Percentiles rank a stretch among this genome's conserved stretches.
Evolutionary conservation across 345 rosid genomes (phyloP).

Genomic region (Theobroma cacao): DNA sequence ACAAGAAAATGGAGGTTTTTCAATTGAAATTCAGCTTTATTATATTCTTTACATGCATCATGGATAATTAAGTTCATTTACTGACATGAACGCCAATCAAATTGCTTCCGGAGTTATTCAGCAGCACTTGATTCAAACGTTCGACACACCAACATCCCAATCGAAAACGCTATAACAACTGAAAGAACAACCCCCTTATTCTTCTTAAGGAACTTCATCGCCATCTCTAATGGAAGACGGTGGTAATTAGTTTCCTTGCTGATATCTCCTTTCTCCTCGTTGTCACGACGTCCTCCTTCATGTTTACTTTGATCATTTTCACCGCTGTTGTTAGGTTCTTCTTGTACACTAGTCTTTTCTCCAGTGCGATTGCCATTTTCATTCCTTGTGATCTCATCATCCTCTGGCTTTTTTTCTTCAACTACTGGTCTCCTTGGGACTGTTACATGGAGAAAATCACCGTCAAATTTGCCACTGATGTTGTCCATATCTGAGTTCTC

Average conservation of each 20-base stretch:
- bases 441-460: conserved; percentile 36
- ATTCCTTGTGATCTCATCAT: too few species aligned
- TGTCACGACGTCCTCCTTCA: neutral
- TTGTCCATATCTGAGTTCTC: conserved; percentile 25
- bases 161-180: neutral
- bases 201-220: conserved; percentile 8
- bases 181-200: neutral
- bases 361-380: neutral
- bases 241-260: neutral
- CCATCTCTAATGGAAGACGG: conserved; percentile 4
- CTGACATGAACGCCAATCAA: neutral
- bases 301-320: conserved; percentile 3
- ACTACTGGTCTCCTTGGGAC: conserved; percentile 28
- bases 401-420: neutral
- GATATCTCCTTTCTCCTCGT: neutral
- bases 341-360: neutral
- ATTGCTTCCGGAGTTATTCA: neutral
- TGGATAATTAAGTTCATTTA: too few species aligned
- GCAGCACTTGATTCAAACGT: neutral
- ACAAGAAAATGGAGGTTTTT: neutral
- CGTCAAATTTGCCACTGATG: conserved; percentile 28
- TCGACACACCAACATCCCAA: conserved; percentile 2
- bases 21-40: neutral
- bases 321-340: neutral
- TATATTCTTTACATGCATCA: neutral